Evolutionary conservation across 352 stramenopile species (phyloP).

Genomic region (Hyphochytrium catenoides): DNA sequence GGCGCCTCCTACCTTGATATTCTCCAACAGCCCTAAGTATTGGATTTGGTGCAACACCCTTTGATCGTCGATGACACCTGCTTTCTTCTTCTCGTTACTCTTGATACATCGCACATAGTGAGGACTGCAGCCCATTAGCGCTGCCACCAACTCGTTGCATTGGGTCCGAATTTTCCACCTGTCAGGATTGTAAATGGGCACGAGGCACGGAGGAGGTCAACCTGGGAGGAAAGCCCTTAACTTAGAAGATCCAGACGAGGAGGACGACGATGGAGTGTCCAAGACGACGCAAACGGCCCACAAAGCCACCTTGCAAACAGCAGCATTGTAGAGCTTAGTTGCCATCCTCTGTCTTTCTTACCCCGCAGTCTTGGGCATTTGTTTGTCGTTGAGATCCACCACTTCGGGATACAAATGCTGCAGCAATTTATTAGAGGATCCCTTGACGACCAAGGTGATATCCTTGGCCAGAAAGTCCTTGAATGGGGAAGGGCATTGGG

Average conservation of each 20-base stretch:
- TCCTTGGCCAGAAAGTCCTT: constrained; percentile 55
- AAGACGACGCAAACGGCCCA: no score
- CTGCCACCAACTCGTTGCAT: constrained; percentile 53
- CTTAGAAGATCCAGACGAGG: no score
- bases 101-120: constrained; percentile 78
- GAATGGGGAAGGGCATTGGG: no score
- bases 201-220: not conserved
- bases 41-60: constrained; percentile 64
- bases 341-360: no score
- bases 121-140: constrained; percentile 64
- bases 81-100: constrained; percentile 63
- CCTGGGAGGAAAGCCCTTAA: no score
- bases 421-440: constrained; percentile 56
- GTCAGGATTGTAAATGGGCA: constrained; percentile 15
- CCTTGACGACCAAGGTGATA: constrained; percentile 41
- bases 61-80: constrained; percentile 53
- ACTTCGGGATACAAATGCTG: constrained; percentile 56
- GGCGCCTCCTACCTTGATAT: no score
- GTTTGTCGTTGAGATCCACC: constrained; percentile 49
- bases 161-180: constrained; percentile 60
- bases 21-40: constrained; percentile 57
- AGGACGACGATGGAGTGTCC: no score
- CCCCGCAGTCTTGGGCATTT: constrained; percentile 19
- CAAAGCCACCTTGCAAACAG: no score
- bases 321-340: no score